Conservation (phyloP, 306 rosid genomes). For the Gastrolobium bilobum region DNA sequence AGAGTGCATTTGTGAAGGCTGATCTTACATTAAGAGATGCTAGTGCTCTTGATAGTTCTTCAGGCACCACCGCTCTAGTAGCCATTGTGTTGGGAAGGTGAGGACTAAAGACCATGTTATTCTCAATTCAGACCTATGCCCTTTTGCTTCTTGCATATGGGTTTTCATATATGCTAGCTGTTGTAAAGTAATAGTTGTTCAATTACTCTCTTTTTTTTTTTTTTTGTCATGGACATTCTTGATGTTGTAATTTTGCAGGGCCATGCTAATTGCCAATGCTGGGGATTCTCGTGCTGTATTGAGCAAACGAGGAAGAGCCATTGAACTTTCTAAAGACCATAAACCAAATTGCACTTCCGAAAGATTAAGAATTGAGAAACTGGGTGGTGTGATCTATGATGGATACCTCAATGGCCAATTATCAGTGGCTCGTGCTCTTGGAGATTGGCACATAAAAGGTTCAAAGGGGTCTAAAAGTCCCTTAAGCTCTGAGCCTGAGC, state of each 20-base stretch:
- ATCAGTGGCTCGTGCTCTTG: constrained; percentile 77
- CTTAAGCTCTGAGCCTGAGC: constrained; percentile 71
- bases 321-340: constrained; percentile 78
- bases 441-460: constrained; percentile 84
- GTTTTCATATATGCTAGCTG: background rate
- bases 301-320: constrained; percentile 71
- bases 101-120: constrained; percentile 33
- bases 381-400: constrained; percentile 77
- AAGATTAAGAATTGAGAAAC: constrained; percentile 75
- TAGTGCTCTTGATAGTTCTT: constrained; percentile 64
- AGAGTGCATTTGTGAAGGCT: constrained; percentile 63
- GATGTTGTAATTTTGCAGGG: constrained; percentile 51
- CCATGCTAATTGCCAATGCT: constrained; percentile 66
- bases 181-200: constrained; percentile 1
- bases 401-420: constrained; percentile 80
- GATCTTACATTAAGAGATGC: constrained; percentile 73
- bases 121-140: background rate
- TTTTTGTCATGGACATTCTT: constrained; percentile 9
- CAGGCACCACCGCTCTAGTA: constrained; percentile 67
- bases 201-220: background rate
- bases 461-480: constrained; percentile 70
- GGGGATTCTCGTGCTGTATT: constrained; percentile 82
- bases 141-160: background rate
- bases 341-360: constrained; percentile 79
- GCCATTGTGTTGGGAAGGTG: constrained; percentile 67